phyloP scores from a whole-genome alignment of 1,284 basidiomycete species.

The Xerocomus minutiporus region DNA sequence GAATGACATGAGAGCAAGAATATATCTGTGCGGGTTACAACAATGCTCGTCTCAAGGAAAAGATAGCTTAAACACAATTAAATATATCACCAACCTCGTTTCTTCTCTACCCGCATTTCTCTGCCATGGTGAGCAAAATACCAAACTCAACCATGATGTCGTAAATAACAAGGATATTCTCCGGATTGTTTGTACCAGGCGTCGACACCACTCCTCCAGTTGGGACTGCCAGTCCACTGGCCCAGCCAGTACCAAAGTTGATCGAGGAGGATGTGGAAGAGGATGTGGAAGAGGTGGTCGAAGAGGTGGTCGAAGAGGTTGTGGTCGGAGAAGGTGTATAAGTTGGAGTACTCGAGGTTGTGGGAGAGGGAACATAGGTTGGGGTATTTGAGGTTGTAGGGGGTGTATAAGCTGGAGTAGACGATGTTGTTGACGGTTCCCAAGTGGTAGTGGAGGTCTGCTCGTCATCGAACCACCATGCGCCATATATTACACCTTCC shows the following conservation, averaged over 20 bases:
- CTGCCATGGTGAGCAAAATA: conserved; percentile 26
- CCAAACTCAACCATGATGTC: conserved; percentile 39
- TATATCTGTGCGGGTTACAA: conserved; percentile 1
- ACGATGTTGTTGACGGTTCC: conserved; percentile 24
- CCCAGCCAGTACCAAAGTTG: conserved; percentile 16
- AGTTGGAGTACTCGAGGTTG: conserved; percentile 19
- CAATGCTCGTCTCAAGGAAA: neutral
- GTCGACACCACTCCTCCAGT: conserved; percentile 20
- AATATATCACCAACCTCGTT: neutral
- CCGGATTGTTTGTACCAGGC: conserved; percentile 20
- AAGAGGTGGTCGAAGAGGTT: conserved; percentile 20
- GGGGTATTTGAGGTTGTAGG: conserved; percentile 20
- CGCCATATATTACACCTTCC: conserved; percentile 52
- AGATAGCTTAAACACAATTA: neutral
- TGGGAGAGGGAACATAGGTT: conserved; percentile 25
- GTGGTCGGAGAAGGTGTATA: conserved; percentile 27
- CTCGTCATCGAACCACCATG: conserved; percentile 50
- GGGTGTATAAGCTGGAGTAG: conserved; percentile 22
- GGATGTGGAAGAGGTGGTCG: conserved; percentile 5
- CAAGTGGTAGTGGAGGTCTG: conserved; percentile 22
- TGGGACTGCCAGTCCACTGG: conserved; percentile 32
- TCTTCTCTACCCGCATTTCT: conserved; percentile 2
- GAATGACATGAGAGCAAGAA: conserved; percentile 2
- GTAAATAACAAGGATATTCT: conserved; percentile 36
- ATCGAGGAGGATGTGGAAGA: conserved; percentile 9